Percentiles rank a stretch among this genome's conserved stretches.
Evolutionary conservation across 2,329 filamentous ascomycete genomes (phyloP).

Genomic region (Fusarium fracticaudum): DNA sequence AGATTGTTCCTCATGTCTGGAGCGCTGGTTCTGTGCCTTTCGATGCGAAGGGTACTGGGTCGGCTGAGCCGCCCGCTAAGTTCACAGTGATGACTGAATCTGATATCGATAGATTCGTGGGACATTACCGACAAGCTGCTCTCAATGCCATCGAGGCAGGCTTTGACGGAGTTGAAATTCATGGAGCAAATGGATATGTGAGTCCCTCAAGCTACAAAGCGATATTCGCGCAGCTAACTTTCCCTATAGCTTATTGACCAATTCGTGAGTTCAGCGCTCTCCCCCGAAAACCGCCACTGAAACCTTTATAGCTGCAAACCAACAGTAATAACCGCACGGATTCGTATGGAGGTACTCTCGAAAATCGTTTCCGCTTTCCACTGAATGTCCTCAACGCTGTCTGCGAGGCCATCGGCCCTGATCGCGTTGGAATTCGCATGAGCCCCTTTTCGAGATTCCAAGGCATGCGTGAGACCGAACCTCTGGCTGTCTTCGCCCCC

Average conservation of each 20-base stretch:
- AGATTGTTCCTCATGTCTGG: constrained; percentile 29
- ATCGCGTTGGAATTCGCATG: constrained; percentile 66
- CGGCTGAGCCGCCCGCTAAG: constrained; percentile 20
- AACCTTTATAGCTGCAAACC: constrained; percentile 46
- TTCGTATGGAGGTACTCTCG: constrained; percentile 62
- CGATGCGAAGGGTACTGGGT: background rate
- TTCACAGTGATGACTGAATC: constrained; percentile 66
- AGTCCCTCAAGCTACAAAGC: background rate
- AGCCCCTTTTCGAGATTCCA: constrained; percentile 70
- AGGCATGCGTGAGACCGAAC: constrained; percentile 70
- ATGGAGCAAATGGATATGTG: constrained; percentile 69
- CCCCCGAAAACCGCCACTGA: background rate
- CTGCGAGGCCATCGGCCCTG: constrained; percentile 57
- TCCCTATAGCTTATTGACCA: constrained; percentile 58
- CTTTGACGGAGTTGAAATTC: constrained; percentile 75
- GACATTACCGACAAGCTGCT: constrained; percentile 64
- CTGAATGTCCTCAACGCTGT: constrained; percentile 59
- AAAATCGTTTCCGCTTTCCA: constrained; percentile 62
- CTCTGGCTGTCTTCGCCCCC: constrained; percentile 54
- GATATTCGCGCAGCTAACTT: background rate
- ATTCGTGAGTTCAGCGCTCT: constrained; percentile 54
- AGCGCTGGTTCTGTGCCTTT: constrained; percentile 32
- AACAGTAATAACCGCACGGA: constrained; percentile 62
- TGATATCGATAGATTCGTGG: constrained; percentile 72
- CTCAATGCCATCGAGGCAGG: constrained; percentile 69